A percentile compares a stretch with the other conserved stretches of the same genome.
Conservation (phyloP, 345 rosid species). For the Streptanthus diversifolius region DNA sequence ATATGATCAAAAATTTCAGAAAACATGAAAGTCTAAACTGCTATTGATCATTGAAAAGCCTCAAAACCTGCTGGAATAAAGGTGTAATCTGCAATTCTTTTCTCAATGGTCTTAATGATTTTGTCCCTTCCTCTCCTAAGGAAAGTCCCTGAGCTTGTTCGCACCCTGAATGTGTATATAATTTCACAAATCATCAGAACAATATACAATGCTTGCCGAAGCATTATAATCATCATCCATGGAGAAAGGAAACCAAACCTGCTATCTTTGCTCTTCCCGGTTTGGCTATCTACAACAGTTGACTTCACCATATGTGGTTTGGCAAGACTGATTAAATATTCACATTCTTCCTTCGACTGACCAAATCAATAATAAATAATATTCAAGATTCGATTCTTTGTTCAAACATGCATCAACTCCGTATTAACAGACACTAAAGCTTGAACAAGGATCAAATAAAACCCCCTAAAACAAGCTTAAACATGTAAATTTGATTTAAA, state of each 20-base stretch:
- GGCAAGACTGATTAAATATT: slow-evolving; percentile 76
- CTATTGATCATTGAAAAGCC: background rate
- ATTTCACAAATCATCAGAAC: slow-evolving; percentile 9
- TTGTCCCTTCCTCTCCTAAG: slow-evolving; percentile 70
- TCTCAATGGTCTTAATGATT: slow-evolving; percentile 57
- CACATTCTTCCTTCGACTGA: slow-evolving; percentile 88
- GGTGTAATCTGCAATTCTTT: slow-evolving; percentile 85
- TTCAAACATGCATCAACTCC: slow-evolving; percentile 1
- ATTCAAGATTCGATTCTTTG: background rate
- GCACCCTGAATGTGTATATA: slow-evolving; percentile 50
- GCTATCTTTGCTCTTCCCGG: slow-evolving; percentile 87
- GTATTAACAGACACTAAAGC: slow-evolving; percentile 7
- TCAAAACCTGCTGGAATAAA: slow-evolving; percentile 66
- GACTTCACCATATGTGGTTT: slow-evolving; percentile 85
- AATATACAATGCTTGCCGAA: slow-evolving; percentile 7
- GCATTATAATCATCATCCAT: background rate
- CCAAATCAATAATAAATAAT: slow-evolving; percentile 3
- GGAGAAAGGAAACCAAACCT: slow-evolving; percentile 43
- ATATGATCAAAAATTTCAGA: background rate
- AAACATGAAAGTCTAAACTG: background rate
- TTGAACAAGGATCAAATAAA: background rate
- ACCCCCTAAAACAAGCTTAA: no score
- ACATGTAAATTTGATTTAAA: no score
- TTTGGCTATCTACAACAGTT: slow-evolving; percentile 77
- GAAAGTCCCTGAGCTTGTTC: slow-evolving; percentile 94